Percentiles rank a stretch among this genome's conserved stretches.
phyloP scores from a whole-genome alignment of 148 eudicot species.

The Heliamphora exappendiculata region DNA sequence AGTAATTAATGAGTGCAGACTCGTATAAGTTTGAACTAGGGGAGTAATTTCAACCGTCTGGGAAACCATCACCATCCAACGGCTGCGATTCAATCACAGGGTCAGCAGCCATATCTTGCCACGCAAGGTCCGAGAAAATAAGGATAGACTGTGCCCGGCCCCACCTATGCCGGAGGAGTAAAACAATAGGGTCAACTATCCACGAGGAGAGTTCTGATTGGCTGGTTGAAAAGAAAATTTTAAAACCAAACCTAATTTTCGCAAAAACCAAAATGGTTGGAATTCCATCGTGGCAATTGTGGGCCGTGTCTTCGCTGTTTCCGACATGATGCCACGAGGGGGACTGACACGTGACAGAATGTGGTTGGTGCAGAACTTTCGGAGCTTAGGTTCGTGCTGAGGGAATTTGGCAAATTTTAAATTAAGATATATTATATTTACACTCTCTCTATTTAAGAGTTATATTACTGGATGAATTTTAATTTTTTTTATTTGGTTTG shows the following conservation, averaged over 20 bases:
- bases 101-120: background rate
- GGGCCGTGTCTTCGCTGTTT: slow-evolving; percentile 14
- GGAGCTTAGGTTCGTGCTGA: too few relatives aligned
- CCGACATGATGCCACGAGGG: background rate
- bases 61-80: background rate
- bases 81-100: background rate
- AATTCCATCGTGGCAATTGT: background rate
- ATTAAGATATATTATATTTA: too few relatives aligned
- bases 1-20: background rate
- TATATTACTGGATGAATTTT: too few relatives aligned
- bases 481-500: too few relatives aligned
- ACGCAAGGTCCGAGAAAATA: background rate
- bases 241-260: background rate
- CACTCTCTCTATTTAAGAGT: too few relatives aligned
- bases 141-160: background rate
- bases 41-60: background rate
- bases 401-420: too few relatives aligned
- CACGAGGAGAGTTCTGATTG: background rate
- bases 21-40: background rate
- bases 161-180: background rate
- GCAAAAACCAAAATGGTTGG: background rate
- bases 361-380: too few relatives aligned
- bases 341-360: background rate
- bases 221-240: background rate
- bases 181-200: background rate